Percentiles rank a stretch among this genome's conserved stretches.
phyloP scores from a whole-genome alignment of 805 yeast species.

The Wickerhamiella shivajii region DNA sequence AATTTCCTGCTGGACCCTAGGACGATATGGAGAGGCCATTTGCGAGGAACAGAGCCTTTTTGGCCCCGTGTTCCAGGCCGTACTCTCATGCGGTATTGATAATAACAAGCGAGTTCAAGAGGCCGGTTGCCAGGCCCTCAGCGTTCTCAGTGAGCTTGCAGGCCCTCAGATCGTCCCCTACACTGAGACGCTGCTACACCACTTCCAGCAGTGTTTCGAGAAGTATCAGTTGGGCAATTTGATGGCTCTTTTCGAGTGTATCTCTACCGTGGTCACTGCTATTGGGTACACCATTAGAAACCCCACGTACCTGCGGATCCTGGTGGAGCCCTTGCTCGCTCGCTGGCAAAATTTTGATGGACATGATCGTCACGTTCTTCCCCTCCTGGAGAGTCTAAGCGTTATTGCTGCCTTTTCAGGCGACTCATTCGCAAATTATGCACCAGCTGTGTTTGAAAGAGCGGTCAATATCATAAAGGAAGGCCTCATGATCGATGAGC shows the following conservation, averaged over 20 bases:
- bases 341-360: constrained; percentile 71
- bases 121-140: constrained; percentile 78
- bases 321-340: constrained; percentile 67
- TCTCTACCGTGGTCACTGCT: constrained; percentile 76
- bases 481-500: constrained; percentile 52
- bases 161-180: constrained; percentile 49
- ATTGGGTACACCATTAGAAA: constrained; percentile 43
- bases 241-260: constrained; percentile 73
- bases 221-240: constrained; percentile 72
- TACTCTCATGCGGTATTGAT: constrained; percentile 65
- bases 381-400: constrained; percentile 83
- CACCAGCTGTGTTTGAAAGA: constrained; percentile 70
- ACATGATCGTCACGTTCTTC: constrained; percentile 77
- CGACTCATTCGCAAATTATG: constrained; percentile 74
- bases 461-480: constrained; percentile 54
- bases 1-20: constrained; percentile 90
- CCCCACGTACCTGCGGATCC: constrained; percentile 40
- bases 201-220: constrained; percentile 58
- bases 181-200: constrained; percentile 50
- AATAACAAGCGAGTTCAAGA: constrained; percentile 87
- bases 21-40: constrained; percentile 76
- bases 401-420: constrained; percentile 81
- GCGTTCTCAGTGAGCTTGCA: constrained; percentile 67
- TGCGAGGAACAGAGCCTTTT: constrained; percentile 49
- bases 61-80: constrained; percentile 61